Percentiles rank a stretch among this genome's conserved stretches.
Conservation (phyloP, 2,329 filamentous ascomycete genomes). For the Gremmenia infestans region DNA sequence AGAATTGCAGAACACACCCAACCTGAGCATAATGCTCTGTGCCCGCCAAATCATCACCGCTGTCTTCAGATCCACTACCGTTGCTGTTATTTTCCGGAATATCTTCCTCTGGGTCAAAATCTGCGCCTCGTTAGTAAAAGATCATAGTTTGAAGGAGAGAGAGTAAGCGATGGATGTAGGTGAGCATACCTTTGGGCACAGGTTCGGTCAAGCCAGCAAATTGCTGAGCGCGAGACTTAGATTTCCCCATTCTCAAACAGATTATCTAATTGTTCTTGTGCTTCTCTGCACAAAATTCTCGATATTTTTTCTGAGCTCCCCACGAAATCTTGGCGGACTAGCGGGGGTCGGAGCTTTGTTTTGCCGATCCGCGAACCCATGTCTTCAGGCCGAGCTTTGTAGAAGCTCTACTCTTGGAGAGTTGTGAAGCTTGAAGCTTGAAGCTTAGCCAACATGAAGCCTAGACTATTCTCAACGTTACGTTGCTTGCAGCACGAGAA, state of each 20-base stretch:
- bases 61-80: conserved; percentile 44
- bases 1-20: conserved; percentile 43
- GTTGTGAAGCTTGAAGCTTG: conserved; percentile 17
- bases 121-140: conserved; percentile 22
- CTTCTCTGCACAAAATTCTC: conserved; percentile 12
- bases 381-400: too few species aligned
- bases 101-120: conserved; percentile 37
- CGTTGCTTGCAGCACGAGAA: conserved; percentile 70
- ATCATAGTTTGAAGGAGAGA: neutral
- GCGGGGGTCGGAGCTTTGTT: conserved; percentile 11
- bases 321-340: conserved; percentile 25
- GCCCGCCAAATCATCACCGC: conserved; percentile 52
- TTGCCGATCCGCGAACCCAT: neutral
- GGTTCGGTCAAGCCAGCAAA: conserved; percentile 58
- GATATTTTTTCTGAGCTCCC: conserved; percentile 13
- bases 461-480: conserved; percentile 50
- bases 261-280: neutral
- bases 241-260: conserved; percentile 42
- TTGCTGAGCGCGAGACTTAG: conserved; percentile 49
- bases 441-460: conserved; percentile 27
- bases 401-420: neutral
- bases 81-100: conserved; percentile 21
- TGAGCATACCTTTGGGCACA: conserved; percentile 48
- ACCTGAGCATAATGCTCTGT: conserved; percentile 85
- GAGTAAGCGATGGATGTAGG: neutral